Evolutionary conservation across 805 yeast species (phyloP).

Genomic region (Pichia insulana): DNA sequence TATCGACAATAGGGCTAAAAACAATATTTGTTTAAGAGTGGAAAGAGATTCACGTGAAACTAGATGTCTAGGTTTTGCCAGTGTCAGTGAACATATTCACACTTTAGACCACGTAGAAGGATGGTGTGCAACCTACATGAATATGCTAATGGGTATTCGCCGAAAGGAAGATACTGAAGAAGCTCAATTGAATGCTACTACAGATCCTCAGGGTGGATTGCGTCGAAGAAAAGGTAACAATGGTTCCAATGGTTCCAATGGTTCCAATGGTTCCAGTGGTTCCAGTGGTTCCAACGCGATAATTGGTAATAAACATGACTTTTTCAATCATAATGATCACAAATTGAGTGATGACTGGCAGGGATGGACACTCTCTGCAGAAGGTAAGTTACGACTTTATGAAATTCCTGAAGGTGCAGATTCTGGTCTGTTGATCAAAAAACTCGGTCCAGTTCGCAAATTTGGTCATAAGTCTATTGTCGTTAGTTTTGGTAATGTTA

Average conservation of each 20-base stretch:
- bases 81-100: slow-evolving; percentile 60
- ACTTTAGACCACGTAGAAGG: slow-evolving; percentile 61
- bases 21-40: slow-evolving; percentile 74
- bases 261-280: too few species aligned
- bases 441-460: slow-evolving; percentile 52
- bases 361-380: slow-evolving; percentile 69
- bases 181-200: slow-evolving; percentile 1
- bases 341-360: slow-evolving; percentile 53
- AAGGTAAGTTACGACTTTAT: slow-evolving; percentile 53
- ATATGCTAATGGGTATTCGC: slow-evolving; percentile 63
- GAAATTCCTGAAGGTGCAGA: slow-evolving; percentile 44
- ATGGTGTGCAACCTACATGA: slow-evolving; percentile 75
- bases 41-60: slow-evolving; percentile 91
- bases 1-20: slow-evolving; percentile 66
- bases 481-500: slow-evolving; percentile 62
- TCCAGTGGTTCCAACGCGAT: too few species aligned
- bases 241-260: not conserved
- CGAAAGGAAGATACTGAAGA: slow-evolving; percentile 31
- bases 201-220: not conserved
- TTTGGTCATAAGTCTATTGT: slow-evolving; percentile 75
- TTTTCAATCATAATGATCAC: not conserved
- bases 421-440: slow-evolving; percentile 41
- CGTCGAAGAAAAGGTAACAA: not conserved
- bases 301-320: not conserved
- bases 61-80: slow-evolving; percentile 78